Evolutionary conservation across 345 rosid species (phyloP).

Genomic region (Euphorbia peplus): DNA sequence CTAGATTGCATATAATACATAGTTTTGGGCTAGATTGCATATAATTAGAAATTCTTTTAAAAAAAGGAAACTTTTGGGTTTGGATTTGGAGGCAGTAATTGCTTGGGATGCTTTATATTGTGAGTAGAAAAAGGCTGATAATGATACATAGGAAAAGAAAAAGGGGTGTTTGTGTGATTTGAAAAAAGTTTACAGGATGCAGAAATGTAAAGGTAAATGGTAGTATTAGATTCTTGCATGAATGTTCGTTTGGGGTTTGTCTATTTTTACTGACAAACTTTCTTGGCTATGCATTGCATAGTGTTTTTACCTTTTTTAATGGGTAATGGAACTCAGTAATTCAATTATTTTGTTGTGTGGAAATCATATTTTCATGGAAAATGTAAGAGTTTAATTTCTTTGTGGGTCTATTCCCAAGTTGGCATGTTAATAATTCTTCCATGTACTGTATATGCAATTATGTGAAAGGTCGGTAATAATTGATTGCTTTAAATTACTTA

Average conservation of each 20-base stretch:
- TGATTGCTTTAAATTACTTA: background rate
- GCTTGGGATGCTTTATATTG: conserved; percentile 29
- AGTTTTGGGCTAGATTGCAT: no score
- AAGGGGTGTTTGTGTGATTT: conserved; percentile 29
- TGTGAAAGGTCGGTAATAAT: background rate
- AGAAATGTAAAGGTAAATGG: conserved; percentile 21
- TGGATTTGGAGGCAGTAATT: conserved; percentile 37
- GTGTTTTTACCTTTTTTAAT: background rate
- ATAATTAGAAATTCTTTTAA: conserved; percentile 1
- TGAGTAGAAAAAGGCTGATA: conserved; percentile 27
- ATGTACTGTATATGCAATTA: background rate
- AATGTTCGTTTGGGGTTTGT: conserved; percentile 38
- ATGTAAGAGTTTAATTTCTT: no score
- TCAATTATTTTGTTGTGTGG: background rate
- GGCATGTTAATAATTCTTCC: background rate
- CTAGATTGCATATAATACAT: no score
- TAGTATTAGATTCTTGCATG: conserved; percentile 45
- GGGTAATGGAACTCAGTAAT: conserved; percentile 23
- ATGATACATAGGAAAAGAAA: conserved; percentile 9
- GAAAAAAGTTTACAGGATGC: conserved; percentile 32
- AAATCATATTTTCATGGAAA: no score
- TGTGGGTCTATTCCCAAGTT: no score
- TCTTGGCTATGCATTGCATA: conserved; percentile 15
- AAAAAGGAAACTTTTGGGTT: conserved; percentile 21
- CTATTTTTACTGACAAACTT: conserved; percentile 3